These are phyloP conservation scores for Catenaria anguillulae DNA, from an alignment of 371 early-diverging fungal genomes.

Conservation along the genomic window DNA sequence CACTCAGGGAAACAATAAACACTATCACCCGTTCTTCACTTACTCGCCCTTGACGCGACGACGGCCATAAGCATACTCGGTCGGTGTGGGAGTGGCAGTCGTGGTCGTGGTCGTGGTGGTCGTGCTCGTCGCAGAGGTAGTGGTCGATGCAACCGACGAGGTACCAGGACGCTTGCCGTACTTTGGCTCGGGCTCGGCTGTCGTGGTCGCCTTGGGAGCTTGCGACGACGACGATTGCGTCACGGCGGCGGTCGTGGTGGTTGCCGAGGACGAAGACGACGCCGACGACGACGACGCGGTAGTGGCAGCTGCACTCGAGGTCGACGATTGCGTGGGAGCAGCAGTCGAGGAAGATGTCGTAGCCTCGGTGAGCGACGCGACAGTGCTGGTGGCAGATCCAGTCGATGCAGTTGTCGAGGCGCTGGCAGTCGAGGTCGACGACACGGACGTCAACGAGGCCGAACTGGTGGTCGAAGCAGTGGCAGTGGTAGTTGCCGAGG, in stretches of 20 bases:
- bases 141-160: slow-evolving; percentile 48
- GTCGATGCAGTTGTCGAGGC: neutral
- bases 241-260: neutral
- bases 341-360: neutral
- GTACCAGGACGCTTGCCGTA: slow-evolving; percentile 20
- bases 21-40: too few species aligned
- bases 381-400: neutral
- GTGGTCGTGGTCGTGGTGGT: neutral
- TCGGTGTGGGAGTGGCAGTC: too few species aligned
- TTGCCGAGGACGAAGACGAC: neutral
- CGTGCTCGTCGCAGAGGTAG: slow-evolving; percentile 54
- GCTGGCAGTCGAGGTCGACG: neutral
- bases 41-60: too few species aligned
- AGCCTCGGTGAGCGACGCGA: neutral
- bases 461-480: neutral
- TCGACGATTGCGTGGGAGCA: neutral
- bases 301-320: neutral
- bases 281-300: neutral
- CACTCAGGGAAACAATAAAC: too few species aligned
- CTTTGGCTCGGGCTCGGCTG: slow-evolving; percentile 28
- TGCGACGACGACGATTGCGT: neutral
- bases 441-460: neutral
- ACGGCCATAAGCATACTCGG: too few species aligned
- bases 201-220: slow-evolving; percentile 26
- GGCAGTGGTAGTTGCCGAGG: neutral